Conservation (phyloP, 2,329 filamentous ascomycete species). For the Fusarium secorum region DNA sequence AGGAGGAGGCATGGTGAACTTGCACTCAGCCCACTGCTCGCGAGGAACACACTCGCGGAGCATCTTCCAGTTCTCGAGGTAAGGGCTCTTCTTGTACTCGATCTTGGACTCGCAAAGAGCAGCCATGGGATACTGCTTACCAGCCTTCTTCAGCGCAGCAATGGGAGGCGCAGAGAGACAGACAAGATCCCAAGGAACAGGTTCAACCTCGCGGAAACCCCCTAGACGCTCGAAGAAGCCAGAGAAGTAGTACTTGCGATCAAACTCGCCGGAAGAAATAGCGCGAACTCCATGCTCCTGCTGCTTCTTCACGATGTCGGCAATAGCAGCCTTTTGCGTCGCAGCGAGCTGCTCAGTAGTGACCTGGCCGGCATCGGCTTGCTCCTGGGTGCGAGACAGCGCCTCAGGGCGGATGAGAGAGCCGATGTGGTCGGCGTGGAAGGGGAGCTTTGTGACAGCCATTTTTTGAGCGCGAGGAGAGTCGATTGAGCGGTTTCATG, state of each 20-base stretch:
- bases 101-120: slow-evolving; percentile 55
- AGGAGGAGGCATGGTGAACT: slow-evolving; percentile 72
- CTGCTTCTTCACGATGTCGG: slow-evolving; percentile 71
- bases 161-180: slow-evolving; percentile 51
- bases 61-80: slow-evolving; percentile 54
- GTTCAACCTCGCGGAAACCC: slow-evolving; percentile 50
- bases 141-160: slow-evolving; percentile 49
- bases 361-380: slow-evolving; percentile 59
- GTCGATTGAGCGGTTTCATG: slow-evolving; percentile 8
- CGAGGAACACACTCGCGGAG: slow-evolving; percentile 57
- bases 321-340: slow-evolving; percentile 69
- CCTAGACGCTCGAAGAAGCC: slow-evolving; percentile 58
- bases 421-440: slow-evolving; percentile 76
- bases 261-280: slow-evolving; percentile 75
- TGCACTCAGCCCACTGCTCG: slow-evolving; percentile 68
- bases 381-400: slow-evolving; percentile 61
- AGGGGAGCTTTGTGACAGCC: slow-evolving; percentile 55
- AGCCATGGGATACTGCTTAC: slow-evolving; percentile 51
- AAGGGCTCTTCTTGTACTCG: slow-evolving; percentile 50
- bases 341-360: slow-evolving; percentile 55
- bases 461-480: slow-evolving; percentile 32
- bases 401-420: slow-evolving; percentile 72
- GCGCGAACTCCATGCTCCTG: slow-evolving; percentile 67
- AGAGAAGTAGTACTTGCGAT: slow-evolving; percentile 58
- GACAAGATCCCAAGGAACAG: slow-evolving; percentile 50